Evolutionary conservation across 2,329 filamentous ascomycete species (phyloP), one percentile per base, ranked within the genome.

Genomic region (Mycosphaerella sp.): DNA sequence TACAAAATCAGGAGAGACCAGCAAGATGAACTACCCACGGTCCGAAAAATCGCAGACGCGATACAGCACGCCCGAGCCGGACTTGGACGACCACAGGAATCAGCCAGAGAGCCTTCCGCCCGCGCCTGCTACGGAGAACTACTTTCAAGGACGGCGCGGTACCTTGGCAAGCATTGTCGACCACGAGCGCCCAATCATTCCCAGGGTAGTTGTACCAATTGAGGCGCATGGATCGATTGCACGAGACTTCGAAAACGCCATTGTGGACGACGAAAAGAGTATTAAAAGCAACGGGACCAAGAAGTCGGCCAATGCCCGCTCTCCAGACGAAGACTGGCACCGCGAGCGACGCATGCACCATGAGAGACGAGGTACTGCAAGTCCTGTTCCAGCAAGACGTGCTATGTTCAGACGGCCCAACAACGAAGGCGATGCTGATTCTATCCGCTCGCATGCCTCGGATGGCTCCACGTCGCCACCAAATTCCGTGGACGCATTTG

Each of bases 401-500:
- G 68, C 66, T 54, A 74, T 71, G 7, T 73, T 75, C 55, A 65
- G 73, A 37, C 70, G 73, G 21, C 54, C 63, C 37, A 61, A 64
- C 54, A 61, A 62, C 37, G 44, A 60, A 3, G 58, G 52, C 9
- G 58, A 58, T 17, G 48, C 52, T 36, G 53, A 52, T 13, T 58
- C 58, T 1, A 46, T 60, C 12, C 53, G 50, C n/a, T 58, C 55
- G 1, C 39, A 56, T 13, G 46, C 41, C 8, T 58, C 55, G 21
- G 37, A 55, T 42, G 79, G 88, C 49, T 89, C 87, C 1, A 74
- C 81, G 2, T 97, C 93, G 5, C 91, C 91, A 9, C 93, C 93
- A 6, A 98, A 96, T 69, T 98, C 93, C 0, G 89, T 98, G 45
- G 95, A 97, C 69, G 93, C 93, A 3, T 98, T 98, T 70, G 93